Conservation (phyloP, 2,329 filamentous ascomycete species). For the Nigrospora oryzae region DNA sequence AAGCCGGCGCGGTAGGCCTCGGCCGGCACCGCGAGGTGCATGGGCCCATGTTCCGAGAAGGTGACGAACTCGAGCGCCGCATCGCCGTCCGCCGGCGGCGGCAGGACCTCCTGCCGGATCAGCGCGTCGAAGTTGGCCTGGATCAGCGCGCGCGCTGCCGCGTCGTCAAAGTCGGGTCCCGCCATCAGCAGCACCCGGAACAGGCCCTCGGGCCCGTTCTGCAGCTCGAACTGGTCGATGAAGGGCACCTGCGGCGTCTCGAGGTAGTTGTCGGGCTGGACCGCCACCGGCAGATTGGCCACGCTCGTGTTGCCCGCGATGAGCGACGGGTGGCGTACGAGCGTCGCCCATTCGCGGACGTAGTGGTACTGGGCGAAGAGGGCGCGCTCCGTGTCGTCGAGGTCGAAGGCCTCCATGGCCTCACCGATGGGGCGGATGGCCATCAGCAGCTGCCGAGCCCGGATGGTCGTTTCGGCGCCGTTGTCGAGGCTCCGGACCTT, state of each 20-base stretch:
- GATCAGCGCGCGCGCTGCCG: not conserved
- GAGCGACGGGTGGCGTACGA: not conserved
- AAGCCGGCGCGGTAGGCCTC: not conserved
- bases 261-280: not conserved
- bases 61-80: not conserved
- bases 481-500: not conserved
- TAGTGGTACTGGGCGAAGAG: not conserved
- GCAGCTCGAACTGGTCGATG: not conserved
- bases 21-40: not conserved
- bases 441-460: not conserved
- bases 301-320: not conserved
- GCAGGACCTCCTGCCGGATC: not conserved
- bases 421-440: not conserved
- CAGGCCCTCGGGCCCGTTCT: not conserved
- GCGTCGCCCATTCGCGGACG: not conserved
- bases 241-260: not conserved
- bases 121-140: not conserved
- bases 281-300: not conserved
- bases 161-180: not conserved
- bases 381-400: not conserved
- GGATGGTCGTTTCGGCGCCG: not conserved
- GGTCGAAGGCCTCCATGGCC: not conserved
- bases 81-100: not conserved
- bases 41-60: not conserved
- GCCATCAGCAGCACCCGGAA: not conserved